phyloP scores from a whole-genome alignment of 2,329 filamentous ascomycete genomes.

The Penicillium sp. region DNA sequence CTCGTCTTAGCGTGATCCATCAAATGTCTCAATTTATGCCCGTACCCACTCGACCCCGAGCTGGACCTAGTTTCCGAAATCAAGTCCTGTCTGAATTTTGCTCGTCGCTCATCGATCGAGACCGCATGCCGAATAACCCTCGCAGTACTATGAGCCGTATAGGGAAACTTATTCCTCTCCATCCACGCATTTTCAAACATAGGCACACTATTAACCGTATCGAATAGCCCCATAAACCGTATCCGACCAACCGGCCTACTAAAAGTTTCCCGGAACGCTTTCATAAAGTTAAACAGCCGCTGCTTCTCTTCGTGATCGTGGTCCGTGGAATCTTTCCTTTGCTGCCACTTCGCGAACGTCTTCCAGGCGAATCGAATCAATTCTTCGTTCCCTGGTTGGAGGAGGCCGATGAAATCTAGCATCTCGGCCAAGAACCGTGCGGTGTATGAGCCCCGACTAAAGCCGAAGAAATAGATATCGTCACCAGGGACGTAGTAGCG shows the following conservation, averaged over 20 bases:
- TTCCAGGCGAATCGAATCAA: slow-evolving; percentile 82
- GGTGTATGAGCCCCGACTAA: slow-evolving; percentile 72
- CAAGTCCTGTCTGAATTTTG: slow-evolving; percentile 60
- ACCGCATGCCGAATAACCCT: slow-evolving; percentile 58
- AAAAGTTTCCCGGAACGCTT: slow-evolving; percentile 77
- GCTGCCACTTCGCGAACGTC: slow-evolving; percentile 45
- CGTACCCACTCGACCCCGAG: slow-evolving; percentile 2
- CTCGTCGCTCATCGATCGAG: slow-evolving; percentile 57
- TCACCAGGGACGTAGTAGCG: slow-evolving; percentile 64
- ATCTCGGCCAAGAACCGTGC: slow-evolving; percentile 77
- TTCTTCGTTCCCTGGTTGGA: slow-evolving; percentile 81
- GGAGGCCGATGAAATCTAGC: slow-evolving; percentile 76
- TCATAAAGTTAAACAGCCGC: slow-evolving; percentile 71
- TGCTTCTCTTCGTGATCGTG: slow-evolving; percentile 32
- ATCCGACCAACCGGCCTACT: slow-evolving; percentile 72
- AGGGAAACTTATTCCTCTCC: slow-evolving; percentile 73
- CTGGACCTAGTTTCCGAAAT: slow-evolving; percentile 41
- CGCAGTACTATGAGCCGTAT: slow-evolving; percentile 55
- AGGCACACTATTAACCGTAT: slow-evolving; percentile 78
- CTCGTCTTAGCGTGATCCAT: slow-evolving; percentile 11
- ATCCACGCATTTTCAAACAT: slow-evolving; percentile 71
- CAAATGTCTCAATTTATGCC: slow-evolving; percentile 21
- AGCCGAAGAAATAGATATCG: slow-evolving; percentile 70
- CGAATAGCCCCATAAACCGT: slow-evolving; percentile 74
- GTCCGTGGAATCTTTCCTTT: slow-evolving; percentile 29